phyloP scores from a whole-genome alignment of 1,284 basidiomycete species.

The Austropuccinia psidii region DNA sequence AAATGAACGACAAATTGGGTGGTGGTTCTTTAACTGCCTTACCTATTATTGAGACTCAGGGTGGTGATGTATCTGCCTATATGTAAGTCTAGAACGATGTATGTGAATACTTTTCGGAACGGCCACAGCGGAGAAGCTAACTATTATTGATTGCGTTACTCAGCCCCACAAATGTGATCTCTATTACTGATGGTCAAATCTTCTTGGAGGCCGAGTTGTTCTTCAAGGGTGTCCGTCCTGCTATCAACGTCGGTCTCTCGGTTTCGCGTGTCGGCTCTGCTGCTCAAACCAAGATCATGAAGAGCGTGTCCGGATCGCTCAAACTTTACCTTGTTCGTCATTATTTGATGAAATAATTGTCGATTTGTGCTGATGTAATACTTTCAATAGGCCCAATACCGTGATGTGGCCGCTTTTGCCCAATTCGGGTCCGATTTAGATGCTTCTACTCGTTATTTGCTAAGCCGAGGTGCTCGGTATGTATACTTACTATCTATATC shows the following conservation, averaged over 20 bases:
- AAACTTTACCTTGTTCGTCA: conserved; percentile 80
- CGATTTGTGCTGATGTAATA: not conserved
- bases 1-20: conserved; percentile 98
- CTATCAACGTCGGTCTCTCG: conserved; percentile 99
- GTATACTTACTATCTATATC: not conserved
- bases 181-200: conserved; percentile 96
- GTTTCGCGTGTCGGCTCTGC: conserved; percentile 99
- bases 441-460: conserved; percentile 93
- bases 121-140: not conserved
- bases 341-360: not conserved
- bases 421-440: conserved; percentile 99
- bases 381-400: conserved; percentile 65
- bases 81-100: conserved; percentile 51
- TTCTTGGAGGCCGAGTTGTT: conserved; percentile 96
- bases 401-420: conserved; percentile 98
- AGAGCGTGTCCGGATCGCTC: conserved; percentile 98
- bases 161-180: conserved; percentile 71
- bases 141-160: not conserved
- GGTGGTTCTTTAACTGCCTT: conserved; percentile 97
- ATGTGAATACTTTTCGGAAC: conserved; percentile 58
- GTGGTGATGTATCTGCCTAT: conserved; percentile 99
- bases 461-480: conserved; percentile 65
- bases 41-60: conserved; percentile 99
- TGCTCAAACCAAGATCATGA: conserved; percentile 98
- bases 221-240: conserved; percentile 99